Percentiles rank a stretch among this genome's conserved stretches.
Evolutionary conservation across 371 early-diverging fungal genomes (phyloP).

Genomic region (Mucor plumbeus): DNA sequence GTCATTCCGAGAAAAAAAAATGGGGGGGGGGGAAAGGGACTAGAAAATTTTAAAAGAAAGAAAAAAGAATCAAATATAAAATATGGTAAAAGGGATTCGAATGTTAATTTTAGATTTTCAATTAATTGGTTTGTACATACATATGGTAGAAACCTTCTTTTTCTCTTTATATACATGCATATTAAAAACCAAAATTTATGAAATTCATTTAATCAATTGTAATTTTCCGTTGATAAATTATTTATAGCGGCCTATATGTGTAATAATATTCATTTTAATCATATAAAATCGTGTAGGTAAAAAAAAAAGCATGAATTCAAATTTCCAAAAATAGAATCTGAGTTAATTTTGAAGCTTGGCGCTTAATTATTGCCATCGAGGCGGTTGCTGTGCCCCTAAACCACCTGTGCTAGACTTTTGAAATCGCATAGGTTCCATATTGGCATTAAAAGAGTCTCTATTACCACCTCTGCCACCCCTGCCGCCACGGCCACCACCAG

Average conservation of each 20-base stretch:
- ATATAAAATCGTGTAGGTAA: too few relatives aligned
- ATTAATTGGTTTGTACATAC: neutral
- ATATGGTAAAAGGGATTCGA: neutral
- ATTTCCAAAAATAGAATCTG: too few relatives aligned
- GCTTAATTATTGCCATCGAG: conserved; percentile 21
- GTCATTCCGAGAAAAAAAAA: neutral
- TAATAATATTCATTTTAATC: too few relatives aligned
- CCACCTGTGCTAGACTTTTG: conserved; percentile 42
- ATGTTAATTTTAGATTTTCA: neutral
- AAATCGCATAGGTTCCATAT: conserved; percentile 34
- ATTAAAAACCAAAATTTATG: too few relatives aligned
- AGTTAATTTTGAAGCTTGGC: too few relatives aligned
- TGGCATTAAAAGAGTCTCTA: conserved; percentile 29
- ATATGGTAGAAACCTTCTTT: neutral
- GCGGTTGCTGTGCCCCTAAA: conserved; percentile 27
- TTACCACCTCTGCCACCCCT: conserved; percentile 39
- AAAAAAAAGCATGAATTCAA: conserved; percentile 1
- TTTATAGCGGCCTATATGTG: too few relatives aligned
- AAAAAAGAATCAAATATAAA: neutral
- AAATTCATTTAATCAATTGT: too few relatives aligned
- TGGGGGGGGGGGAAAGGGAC: neutral
- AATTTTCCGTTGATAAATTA: too few relatives aligned
- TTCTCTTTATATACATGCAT: too few relatives aligned
- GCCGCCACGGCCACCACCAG: conserved; percentile 43
- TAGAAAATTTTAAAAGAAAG: neutral